Conservation (phyloP, 1,284 basidiomycete species). For the Neolentinus lepideus region DNA sequence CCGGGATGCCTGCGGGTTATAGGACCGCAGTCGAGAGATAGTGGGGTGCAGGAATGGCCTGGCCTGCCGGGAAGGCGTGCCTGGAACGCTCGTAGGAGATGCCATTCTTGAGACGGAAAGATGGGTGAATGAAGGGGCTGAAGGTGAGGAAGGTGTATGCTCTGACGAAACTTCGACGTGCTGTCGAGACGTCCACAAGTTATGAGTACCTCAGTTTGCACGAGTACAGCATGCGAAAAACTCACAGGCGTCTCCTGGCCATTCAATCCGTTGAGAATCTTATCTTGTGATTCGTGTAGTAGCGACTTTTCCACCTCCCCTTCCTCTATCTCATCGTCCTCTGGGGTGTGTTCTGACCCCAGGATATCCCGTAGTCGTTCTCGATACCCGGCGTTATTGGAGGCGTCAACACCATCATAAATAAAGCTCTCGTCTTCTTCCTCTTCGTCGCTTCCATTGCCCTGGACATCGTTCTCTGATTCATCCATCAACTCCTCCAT, state of each 20-base stretch:
- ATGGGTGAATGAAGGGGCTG: constrained; percentile 25
- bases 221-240: constrained; percentile 7
- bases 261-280: background rate
- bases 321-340: constrained; percentile 37
- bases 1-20: constrained; percentile 45
- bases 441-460: constrained; percentile 26
- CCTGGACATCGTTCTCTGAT: constrained; percentile 31
- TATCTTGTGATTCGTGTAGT: background rate
- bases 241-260: background rate
- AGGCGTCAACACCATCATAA: constrained; percentile 63
- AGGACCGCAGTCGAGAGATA: constrained; percentile 78
- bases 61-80: constrained; percentile 25
- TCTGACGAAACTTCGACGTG: constrained; percentile 33
- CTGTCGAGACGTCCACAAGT: constrained; percentile 16
- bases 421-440: constrained; percentile 59
- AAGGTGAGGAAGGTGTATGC: constrained; percentile 36
- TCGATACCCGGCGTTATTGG: constrained; percentile 35
- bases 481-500: constrained; percentile 68
- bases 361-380: constrained; percentile 71
- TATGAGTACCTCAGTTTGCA: constrained; percentile 6
- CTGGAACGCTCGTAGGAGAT: constrained; percentile 19
- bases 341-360: constrained; percentile 42
- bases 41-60: constrained; percentile 67
- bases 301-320: constrained; percentile 27
- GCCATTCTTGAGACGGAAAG: constrained; percentile 27